Evolutionary conservation across 176 grass and related monocot genomes (phyloP), one percentile per base, ranked within the genome.

Genomic region (Dactylis glomerata): DNA sequence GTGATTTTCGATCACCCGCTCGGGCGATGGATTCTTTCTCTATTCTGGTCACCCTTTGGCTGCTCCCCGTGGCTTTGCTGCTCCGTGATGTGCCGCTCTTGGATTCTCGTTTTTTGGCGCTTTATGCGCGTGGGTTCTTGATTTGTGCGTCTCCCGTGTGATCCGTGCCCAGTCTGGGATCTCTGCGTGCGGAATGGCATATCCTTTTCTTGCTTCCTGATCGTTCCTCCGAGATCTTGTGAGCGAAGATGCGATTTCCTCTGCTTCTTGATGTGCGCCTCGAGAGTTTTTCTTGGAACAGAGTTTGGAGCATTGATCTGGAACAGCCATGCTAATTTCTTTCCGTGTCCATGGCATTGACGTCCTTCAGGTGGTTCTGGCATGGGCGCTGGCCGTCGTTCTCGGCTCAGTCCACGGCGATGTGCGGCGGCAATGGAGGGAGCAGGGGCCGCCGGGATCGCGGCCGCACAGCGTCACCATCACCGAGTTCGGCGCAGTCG

Each of bases 401-500:
- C 40, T 86, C 42, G 69, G 37, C 17, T 51, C 66, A 62, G 83
- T 59, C 34, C 17, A 54, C 28, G 81, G 81, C 26, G 67, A 87
- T 44, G 45, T 19, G 73, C 68, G 57, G 79, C 68, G 66, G 83
- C 68, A 10, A 73, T 50, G 58, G 68, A 61, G 30, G 56, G 44
- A 85, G 49, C 37, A 57, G 88, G 82, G 37, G 46, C 78, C 58
- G 38, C 79, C 68, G 83, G 59, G 38, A 11, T 30, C 71, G 2
- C 86, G 92, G 61, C 95, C 95, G 4, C 95, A 98, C 91, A 98
- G 92, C 34, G 95, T 98, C 7, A 88, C 92, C 52, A 94, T 98
- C 58, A 98, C 95, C 14, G 95, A 98, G 74, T 98, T 98, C 73
- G 95, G 95, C 9, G 92, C 95, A 17, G 91, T 98, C 15, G 95